Conservation (phyloP, 1,284 basidiomycete genomes). For the Heterobasidion occidentale region DNA sequence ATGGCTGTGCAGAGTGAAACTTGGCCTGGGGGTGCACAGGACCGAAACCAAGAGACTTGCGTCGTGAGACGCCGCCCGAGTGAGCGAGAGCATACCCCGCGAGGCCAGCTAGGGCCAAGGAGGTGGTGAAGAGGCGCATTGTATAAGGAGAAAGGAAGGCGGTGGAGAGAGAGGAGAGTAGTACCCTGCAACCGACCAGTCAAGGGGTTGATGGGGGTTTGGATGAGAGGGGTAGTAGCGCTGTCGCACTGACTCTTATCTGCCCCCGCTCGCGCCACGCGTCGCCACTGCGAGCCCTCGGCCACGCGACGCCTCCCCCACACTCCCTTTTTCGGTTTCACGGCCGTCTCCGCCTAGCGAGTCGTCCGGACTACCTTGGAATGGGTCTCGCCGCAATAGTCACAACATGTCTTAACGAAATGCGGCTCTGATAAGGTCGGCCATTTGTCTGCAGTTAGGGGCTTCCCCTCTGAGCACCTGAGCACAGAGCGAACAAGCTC, state of each 20-base stretch:
- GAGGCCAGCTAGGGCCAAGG: conserved; percentile 28
- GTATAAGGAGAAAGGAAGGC: not conserved
- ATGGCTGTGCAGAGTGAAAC: conserved; percentile 48
- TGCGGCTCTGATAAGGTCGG: too few species aligned
- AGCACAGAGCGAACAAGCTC: too few species aligned
- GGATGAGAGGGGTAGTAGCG: not conserved
- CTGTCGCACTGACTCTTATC: not conserved
- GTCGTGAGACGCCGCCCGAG: conserved; percentile 28
- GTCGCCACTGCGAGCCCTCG: not conserved
- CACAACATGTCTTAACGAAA: too few species aligned
- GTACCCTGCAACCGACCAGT: conserved; percentile 4
- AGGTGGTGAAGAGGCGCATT: conserved; percentile 26
- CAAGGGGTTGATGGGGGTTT: conserved; percentile 8
- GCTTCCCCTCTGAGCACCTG: too few species aligned
- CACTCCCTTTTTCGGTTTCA: not conserved
- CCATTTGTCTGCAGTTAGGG: too few species aligned
- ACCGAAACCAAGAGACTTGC: conserved; percentile 80
- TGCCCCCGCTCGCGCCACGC: not conserved
- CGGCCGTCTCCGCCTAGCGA: not conserved
- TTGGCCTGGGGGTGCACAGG: conserved; percentile 66
- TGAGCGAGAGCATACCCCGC: conserved; percentile 23
- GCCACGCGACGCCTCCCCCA: not conserved
- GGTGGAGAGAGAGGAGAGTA: not conserved
- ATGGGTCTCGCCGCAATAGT: too few species aligned
- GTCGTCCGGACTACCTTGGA: not conserved